A percentile compares a stretch with the other conserved stretches of the same genome.
These are phyloP conservation scores for Cephaloascus albidus DNA, from an alignment of 805 yeast species.

Conservation along the genomic window DNA sequence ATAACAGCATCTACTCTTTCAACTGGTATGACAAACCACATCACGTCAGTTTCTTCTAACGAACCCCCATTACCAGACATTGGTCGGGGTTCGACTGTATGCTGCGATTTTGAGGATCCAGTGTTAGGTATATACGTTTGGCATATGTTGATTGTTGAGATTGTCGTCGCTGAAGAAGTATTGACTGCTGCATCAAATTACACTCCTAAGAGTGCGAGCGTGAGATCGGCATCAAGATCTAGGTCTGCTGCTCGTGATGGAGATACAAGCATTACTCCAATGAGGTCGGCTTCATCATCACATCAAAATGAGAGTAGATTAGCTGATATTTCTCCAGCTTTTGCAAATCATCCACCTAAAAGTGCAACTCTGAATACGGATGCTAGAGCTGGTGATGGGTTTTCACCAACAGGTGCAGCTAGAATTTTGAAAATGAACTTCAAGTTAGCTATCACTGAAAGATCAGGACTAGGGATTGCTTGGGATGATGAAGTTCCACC, in stretches of 20 bases:
- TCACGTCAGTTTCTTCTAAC: conserved; percentile 32
- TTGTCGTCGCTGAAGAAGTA: conserved; percentile 89
- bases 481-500: conserved; percentile 99
- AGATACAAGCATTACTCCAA: conserved; percentile 14
- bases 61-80: conserved; percentile 16
- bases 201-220: conserved; percentile 1
- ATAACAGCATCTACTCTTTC: conserved; percentile 50
- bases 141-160: conserved; percentile 75
- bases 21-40: conserved; percentile 41
- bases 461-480: conserved; percentile 92
- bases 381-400: neutral
- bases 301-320: conserved; percentile 21
- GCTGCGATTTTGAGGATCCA: conserved; percentile 80
- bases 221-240: neutral
- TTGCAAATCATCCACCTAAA: conserved; percentile 21
- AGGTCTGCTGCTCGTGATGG: conserved; percentile 1
- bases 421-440: conserved; percentile 93
- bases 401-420: conserved; percentile 82
- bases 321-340: conserved; percentile 34
- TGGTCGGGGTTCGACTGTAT: conserved; percentile 39
- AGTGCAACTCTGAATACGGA: conserved; percentile 1
- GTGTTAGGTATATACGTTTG: conserved; percentile 66
- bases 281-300: conserved; percentile 12
- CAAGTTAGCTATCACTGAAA: conserved; percentile 70
- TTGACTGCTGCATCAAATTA: conserved; percentile 26